These are phyloP conservation scores for Themeda triandra DNA, from an alignment of 176 grass and related monocot species.

Conservation along the genomic window DNA sequence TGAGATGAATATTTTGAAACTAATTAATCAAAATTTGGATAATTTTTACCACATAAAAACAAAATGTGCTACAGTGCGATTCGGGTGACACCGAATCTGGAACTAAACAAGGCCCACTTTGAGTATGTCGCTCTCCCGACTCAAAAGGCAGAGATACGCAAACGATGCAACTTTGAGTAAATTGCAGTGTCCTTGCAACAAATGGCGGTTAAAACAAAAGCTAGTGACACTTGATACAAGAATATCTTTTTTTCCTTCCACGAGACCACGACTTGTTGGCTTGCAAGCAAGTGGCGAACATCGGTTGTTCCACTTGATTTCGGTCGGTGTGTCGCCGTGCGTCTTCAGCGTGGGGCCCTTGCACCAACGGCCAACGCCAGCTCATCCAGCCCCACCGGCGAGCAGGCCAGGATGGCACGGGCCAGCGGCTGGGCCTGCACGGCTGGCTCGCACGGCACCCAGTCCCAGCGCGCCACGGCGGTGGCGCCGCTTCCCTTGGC, in stretches of 20 bases:
- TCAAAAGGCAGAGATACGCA: background rate
- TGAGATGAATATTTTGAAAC: no score
- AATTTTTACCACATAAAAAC: no score
- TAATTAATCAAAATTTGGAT: no score
- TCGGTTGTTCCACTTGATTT: background rate
- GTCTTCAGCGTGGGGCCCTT: background rate
- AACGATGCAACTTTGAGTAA: background rate
- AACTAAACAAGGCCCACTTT: no score
- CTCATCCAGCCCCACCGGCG: constrained; percentile 47
- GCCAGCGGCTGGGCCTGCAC: constrained; percentile 32
- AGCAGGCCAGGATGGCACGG: constrained; percentile 56
- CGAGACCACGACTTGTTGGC: no score
- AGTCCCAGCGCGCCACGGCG: constrained; percentile 65
- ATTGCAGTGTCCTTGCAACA: background rate
- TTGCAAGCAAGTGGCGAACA: background rate
- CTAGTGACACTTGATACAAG: background rate
- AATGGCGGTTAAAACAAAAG: background rate
- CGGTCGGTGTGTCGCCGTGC: constrained; percentile 1
- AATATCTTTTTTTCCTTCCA: background rate
- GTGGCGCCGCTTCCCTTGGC: background rate
- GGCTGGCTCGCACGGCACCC: constrained; percentile 53
- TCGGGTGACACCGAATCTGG: no score
- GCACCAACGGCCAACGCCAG: background rate
- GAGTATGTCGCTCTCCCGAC: no score
- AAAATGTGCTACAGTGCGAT: no score